Evolutionary conservation across 345 rosid species (phyloP).

Genomic region (Turnera subulata): DNA sequence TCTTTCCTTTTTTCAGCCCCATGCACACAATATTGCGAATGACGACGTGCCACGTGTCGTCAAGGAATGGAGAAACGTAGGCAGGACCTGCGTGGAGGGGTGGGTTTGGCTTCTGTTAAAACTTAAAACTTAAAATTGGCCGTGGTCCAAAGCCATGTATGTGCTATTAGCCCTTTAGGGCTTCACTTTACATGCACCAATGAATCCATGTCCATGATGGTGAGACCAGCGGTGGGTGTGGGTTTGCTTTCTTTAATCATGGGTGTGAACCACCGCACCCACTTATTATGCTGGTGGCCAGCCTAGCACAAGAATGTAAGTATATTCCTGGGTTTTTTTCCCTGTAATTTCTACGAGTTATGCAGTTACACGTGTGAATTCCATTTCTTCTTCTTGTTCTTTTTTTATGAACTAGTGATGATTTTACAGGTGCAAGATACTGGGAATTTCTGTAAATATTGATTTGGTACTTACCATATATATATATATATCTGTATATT

Average conservation of each 20-base stretch:
- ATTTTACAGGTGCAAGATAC: too few species aligned
- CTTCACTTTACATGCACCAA: background rate
- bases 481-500: too few species aligned
- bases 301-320: slow-evolving; percentile 28
- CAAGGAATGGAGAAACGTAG: background rate
- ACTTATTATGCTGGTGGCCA: slow-evolving; percentile 27
- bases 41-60: slow-evolving; percentile 6
- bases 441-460: too few species aligned
- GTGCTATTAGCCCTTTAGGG: too few species aligned
- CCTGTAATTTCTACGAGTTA: background rate
- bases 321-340: slow-evolving; percentile 13
- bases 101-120: background rate
- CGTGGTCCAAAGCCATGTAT: slow-evolving; percentile 19
- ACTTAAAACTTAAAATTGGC: too few species aligned
- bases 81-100: background rate
- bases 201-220: slow-evolving; percentile 2
- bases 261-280: background rate
- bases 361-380: slow-evolving; percentile 1
- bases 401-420: too few species aligned
- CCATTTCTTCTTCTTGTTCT: too few species aligned
- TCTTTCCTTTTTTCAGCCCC: background rate
- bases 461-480: too few species aligned
- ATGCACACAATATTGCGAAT: slow-evolving; percentile 11
- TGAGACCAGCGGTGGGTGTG: slow-evolving; percentile 13
- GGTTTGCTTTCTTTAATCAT: slow-evolving; percentile 6